Evolutionary conservation across 106 monocot species (phyloP).

Genomic region (Dioscorea dumetorum): DNA sequence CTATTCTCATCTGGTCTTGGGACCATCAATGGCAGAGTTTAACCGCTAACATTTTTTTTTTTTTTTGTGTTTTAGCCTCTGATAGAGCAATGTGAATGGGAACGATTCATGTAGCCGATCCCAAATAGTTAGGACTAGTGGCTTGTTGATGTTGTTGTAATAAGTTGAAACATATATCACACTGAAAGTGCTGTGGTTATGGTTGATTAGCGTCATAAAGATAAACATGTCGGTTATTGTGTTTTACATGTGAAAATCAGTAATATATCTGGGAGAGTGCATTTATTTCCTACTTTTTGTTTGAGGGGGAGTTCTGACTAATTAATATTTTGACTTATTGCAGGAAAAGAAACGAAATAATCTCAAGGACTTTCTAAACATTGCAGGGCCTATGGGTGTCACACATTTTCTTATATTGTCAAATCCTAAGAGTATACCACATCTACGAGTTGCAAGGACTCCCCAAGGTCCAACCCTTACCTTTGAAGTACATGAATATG

Average conservation of each 20-base stretch:
- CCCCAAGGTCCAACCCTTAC: slow-evolving; percentile 92
- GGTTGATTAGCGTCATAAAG: too few relatives aligned
- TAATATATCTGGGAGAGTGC: too few relatives aligned
- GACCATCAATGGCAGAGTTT: too few relatives aligned
- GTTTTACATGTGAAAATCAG: background rate
- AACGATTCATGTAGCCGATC: too few relatives aligned
- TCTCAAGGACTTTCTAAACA: slow-evolving; percentile 89
- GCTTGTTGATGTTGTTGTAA: too few relatives aligned
- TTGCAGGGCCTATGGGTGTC: slow-evolving; percentile 93
- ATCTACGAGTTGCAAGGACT: slow-evolving; percentile 71
- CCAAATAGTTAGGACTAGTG: too few relatives aligned
- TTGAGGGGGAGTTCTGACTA: too few relatives aligned
- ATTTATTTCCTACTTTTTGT: too few relatives aligned
- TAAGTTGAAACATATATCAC: background rate
- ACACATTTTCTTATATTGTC: slow-evolving; percentile 89
- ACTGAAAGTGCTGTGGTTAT: background rate
- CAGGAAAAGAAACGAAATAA: slow-evolving; percentile 94
- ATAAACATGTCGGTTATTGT: background rate
- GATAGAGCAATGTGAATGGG: too few relatives aligned
- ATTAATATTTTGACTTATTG: background rate
- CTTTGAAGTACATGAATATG: slow-evolving; percentile 81
- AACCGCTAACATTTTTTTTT: too few relatives aligned
- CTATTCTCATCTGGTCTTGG: too few relatives aligned
- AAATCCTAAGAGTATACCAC: slow-evolving; percentile 65
- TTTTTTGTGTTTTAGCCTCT: too few relatives aligned